Conservation (phyloP, 257 asterid species). For the Solanum corneliomulleri region DNA sequence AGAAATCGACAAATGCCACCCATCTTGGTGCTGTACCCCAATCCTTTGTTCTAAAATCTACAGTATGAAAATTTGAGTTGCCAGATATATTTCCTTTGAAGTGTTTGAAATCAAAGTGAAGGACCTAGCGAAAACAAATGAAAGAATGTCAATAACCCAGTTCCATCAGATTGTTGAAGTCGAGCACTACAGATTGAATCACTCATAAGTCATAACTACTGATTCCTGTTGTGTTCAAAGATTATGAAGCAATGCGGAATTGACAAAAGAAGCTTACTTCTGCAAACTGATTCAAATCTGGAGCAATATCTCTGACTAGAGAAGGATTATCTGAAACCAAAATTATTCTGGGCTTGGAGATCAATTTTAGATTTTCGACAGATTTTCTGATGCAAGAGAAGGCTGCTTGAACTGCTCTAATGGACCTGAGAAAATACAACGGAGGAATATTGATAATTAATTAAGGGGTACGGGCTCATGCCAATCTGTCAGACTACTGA, state of each 20-base stretch:
- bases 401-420: constrained; percentile 73
- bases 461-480: not conserved
- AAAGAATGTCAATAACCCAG: not conserved
- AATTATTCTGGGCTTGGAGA: constrained; percentile 56
- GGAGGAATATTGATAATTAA: not conserved
- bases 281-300: constrained; percentile 46
- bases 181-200: not conserved
- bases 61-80: constrained; percentile 6
- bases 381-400: constrained; percentile 50
- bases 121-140: constrained; percentile 38
- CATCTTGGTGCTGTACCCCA: constrained; percentile 99
- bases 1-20: constrained; percentile 98
- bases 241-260: not conserved
- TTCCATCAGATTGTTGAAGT: not conserved
- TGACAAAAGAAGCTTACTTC: constrained; percentile 36
- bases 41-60: constrained; percentile 54
- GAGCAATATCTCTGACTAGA: constrained; percentile 44
- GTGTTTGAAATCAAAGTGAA: constrained; percentile 61
- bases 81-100: constrained; percentile 51
- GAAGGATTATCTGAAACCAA: constrained; percentile 84
- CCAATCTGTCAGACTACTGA: not conserved
- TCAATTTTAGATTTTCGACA: constrained; percentile 16
- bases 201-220: not conserved
- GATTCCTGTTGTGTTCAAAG: not conserved
- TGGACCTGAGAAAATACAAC: constrained; percentile 38